A percentile compares a stretch with the other conserved stretches of the same genome.
These are phyloP conservation scores for Russula emetica DNA, from an alignment of 768 basidiomycete genomes.

Conservation along the genomic window DNA sequence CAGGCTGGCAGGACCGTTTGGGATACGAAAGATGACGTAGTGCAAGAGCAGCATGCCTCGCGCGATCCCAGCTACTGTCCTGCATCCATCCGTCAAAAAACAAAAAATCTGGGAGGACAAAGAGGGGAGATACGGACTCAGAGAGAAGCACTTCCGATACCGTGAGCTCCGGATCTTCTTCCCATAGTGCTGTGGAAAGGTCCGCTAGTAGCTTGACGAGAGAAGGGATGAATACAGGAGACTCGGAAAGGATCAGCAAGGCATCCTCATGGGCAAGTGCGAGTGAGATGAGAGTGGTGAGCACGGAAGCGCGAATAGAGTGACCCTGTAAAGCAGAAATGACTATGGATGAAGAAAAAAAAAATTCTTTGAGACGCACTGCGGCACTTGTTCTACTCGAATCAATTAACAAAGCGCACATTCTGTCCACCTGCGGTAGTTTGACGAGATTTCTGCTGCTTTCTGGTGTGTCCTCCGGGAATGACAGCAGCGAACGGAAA, in stretches of 20 bases:
- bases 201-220: constrained; percentile 53
- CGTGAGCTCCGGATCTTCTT: constrained; percentile 49
- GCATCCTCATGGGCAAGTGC: constrained; percentile 40
- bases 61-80: constrained; percentile 47
- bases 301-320: constrained; percentile 36
- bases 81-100: constrained; percentile 31
- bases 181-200: constrained; percentile 59
- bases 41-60: constrained; percentile 59
- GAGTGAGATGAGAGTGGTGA: constrained; percentile 42
- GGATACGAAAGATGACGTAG: constrained; percentile 50
- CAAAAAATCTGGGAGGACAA: constrained; percentile 15
- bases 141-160: constrained; percentile 36
- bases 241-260: constrained; percentile 40
- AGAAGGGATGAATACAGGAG: constrained; percentile 59
- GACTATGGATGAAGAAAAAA: not conserved
- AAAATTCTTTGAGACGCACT: constrained; percentile 23
- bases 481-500: constrained; percentile 28
- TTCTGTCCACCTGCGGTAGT: constrained; percentile 35
- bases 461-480: constrained; percentile 21
- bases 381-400: constrained; percentile 26
- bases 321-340: constrained; percentile 33
- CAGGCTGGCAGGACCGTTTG: constrained; percentile 41
- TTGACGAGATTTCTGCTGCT: constrained; percentile 24
- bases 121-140: constrained; percentile 35
- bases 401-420: constrained; percentile 33